Evolutionary conservation across 2,329 filamentous ascomycete species (phyloP), one percentile per base, ranked within the genome.

Genomic region (Sphaerulina musiva): DNA sequence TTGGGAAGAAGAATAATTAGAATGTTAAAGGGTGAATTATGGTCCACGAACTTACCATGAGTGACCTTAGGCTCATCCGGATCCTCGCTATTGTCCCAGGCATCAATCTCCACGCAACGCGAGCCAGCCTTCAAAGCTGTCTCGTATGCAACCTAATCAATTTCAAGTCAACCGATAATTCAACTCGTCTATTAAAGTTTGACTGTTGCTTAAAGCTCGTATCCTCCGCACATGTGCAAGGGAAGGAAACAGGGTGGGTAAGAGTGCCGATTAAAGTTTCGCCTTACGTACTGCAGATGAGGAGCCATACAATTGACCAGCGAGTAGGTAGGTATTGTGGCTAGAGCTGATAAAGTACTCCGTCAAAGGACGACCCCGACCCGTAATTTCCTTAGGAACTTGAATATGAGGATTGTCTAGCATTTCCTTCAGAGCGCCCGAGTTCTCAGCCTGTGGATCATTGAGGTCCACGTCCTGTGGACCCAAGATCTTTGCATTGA

Each of bases 301-400:
- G 20, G 73, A 73, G 4, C 85, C 85, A 61, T 77, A 84, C 2
- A 88, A 78, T 70, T 88, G 85, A 66, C 87, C 82, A 0, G 83
- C 84, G 62, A 83, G 74, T 26, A 88, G 73, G 62, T 88, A 88
- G 0, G 85, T 88, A 69, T 88, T 88, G 72, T 88, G 85, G 59
- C 81, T 85, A 3, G 83, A 86, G 69, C 81, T 85, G 70, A 88
- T 81, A 64, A 83, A 87, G 69, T 88, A 88, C 59, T 86, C 82
- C 1, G 83, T 79, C 20, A 88, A 70, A 1, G 83, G 79, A 59
- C 81, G 74, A 9, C 77, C 80, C 53, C 80, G 73, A 63, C 85
- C 80, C 7, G 77, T 76, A 10, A 84, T 68, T 50, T 76, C 69
- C 2, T 67, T 56, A 0, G 83, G 83, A 1, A 85, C 79, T 38